Evolutionary conservation across 768 basidiomycete species (phyloP).

Genomic region (Hygrocybe punicea): DNA sequence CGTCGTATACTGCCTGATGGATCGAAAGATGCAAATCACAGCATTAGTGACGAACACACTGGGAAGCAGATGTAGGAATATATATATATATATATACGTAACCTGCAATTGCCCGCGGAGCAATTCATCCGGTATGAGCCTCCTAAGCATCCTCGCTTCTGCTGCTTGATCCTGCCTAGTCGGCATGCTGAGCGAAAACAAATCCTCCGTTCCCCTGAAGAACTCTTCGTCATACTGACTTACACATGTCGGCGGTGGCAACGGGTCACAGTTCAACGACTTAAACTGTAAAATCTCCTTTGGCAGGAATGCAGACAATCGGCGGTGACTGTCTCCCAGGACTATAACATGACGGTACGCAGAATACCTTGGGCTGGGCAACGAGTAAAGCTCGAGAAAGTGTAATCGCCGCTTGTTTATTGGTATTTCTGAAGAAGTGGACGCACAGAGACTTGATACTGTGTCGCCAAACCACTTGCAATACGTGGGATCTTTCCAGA

Average conservation of each 20-base stretch:
- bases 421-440: constrained; percentile 36
- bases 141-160: constrained; percentile 53
- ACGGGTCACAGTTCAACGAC: constrained; percentile 77
- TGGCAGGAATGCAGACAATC: constrained; percentile 71
- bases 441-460: constrained; percentile 43
- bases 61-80: neutral
- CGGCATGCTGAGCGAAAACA: constrained; percentile 37
- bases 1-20: constrained; percentile 51
- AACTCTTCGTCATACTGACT: constrained; percentile 70
- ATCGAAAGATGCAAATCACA: neutral
- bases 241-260: constrained; percentile 64
- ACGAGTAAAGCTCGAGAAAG: constrained; percentile 41
- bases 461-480: constrained; percentile 69
- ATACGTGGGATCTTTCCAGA: constrained; percentile 77
- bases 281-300: constrained; percentile 47
- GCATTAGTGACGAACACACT: neutral
- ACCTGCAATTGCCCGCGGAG: constrained; percentile 59
- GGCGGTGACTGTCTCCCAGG: constrained; percentile 57
- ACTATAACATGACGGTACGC: constrained; percentile 76
- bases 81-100: constrained; percentile 6
- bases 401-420: constrained; percentile 30
- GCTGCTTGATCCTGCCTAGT: constrained; percentile 42
- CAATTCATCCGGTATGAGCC: constrained; percentile 55
- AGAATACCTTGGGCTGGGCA: constrained; percentile 44
- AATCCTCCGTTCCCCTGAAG: constrained; percentile 63